Conservation (phyloP, 805 yeast genomes). For the Huiozyma sinensis region DNA sequence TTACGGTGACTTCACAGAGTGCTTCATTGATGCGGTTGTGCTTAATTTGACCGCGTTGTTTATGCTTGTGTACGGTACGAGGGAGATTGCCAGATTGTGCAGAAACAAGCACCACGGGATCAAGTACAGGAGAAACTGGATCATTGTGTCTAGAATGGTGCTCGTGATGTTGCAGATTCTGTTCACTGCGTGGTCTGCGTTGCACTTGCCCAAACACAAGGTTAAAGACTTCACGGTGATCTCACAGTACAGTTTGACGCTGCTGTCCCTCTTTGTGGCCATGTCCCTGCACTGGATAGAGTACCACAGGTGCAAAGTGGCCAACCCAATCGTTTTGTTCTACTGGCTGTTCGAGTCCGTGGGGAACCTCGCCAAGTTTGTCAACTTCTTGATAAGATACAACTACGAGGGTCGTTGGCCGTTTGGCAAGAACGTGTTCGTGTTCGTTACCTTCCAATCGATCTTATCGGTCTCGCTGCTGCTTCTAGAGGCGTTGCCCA, state of each 20-base stretch:
- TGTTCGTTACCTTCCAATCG: slow-evolving; percentile 27
- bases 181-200: slow-evolving; percentile 19
- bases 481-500: slow-evolving; percentile 31
- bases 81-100: slow-evolving; percentile 26
- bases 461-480: slow-evolving; percentile 26
- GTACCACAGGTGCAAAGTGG: slow-evolving; percentile 50
- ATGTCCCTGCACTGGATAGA: slow-evolving; percentile 58
- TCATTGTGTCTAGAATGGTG: slow-evolving; percentile 26
- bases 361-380: slow-evolving; percentile 36
- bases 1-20: slow-evolving; percentile 48
- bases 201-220: slow-evolving; percentile 12
- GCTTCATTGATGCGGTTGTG: slow-evolving; percentile 46
- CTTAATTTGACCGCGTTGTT: slow-evolving; percentile 33
- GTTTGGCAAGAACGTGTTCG: slow-evolving; percentile 17
- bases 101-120: slow-evolving; percentile 17
- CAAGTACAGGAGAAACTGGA: slow-evolving; percentile 33
- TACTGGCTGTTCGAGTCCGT: slow-evolving; percentile 61
- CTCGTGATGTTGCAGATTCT: slow-evolving; percentile 26
- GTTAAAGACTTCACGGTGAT: slow-evolving; percentile 12
- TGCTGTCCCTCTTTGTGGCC: slow-evolving; percentile 38
- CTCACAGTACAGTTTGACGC: slow-evolving; percentile 20
- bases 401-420: slow-evolving; percentile 22
- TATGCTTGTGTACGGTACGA: slow-evolving; percentile 35
- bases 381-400: slow-evolving; percentile 30
- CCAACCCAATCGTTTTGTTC: slow-evolving; percentile 57